phyloP scores from a whole-genome alignment of 73 alveolate species.

The Loxodes magnus region DNA sequence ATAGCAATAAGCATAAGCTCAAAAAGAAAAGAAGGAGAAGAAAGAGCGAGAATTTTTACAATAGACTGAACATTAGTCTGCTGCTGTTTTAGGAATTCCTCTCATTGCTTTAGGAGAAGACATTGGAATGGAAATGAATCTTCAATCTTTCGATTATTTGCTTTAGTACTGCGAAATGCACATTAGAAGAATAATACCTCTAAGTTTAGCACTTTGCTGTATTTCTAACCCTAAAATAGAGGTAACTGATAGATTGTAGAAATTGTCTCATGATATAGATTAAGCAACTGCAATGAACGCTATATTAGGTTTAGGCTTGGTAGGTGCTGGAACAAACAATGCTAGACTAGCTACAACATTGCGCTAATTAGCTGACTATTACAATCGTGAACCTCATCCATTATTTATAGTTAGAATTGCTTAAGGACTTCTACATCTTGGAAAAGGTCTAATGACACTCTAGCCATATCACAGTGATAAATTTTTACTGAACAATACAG shows the following conservation, averaged over 20 bases:
- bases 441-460: conserved; percentile 76
- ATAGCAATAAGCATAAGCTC: too few relatives aligned
- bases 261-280: conserved; percentile 87
- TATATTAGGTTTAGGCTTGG: conserved; percentile 70
- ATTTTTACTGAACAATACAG: conserved; percentile 49
- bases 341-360: conserved; percentile 81
- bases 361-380: conserved; percentile 86
- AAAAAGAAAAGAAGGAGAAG: too few relatives aligned
- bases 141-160: conserved; percentile 82
- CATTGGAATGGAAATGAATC: conserved; percentile 82
- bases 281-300: conserved; percentile 63
- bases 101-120: conserved; percentile 93
- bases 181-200: conserved; percentile 83
- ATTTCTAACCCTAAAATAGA: conserved; percentile 77
- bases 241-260: conserved; percentile 78
- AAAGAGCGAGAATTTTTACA: too few relatives aligned
- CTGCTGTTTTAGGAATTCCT: conserved; percentile 83
- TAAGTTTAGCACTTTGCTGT: conserved; percentile 77
- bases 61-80: too few relatives aligned
- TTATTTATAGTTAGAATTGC: conserved; percentile 88
- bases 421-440: conserved; percentile 64
- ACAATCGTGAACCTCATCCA: conserved; percentile 75
- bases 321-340: conserved; percentile 91
- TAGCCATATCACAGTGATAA: conserved; percentile 82
- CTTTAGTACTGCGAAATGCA: conserved; percentile 90